A percentile compares a stretch with the other conserved stretches of the same genome.
phyloP scores from a whole-genome alignment of 2,329 filamentous ascomycete species.

The Colletotrichum phormii region DNA sequence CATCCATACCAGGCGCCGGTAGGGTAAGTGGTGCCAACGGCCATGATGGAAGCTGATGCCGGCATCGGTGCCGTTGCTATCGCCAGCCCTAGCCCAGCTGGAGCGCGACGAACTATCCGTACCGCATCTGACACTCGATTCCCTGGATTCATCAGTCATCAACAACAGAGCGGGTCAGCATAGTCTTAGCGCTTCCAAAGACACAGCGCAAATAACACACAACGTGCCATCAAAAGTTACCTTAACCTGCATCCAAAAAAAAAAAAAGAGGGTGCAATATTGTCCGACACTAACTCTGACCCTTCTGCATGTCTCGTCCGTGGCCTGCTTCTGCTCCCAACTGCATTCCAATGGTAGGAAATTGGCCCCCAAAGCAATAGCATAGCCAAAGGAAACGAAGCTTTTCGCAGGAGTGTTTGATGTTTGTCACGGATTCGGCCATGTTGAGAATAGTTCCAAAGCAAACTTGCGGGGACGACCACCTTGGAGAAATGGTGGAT shows the following conservation, averaged over 20 bases:
- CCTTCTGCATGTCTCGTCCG: no score
- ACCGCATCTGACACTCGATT: background rate
- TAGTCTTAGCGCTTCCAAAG: slow-evolving; percentile 12
- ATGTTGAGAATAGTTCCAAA: slow-evolving; percentile 2
- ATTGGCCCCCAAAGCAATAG: background rate
- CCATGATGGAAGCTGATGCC: background rate
- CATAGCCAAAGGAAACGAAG: slow-evolving; percentile 6
- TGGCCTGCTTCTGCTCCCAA: background rate
- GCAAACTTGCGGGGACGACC: slow-evolving; percentile 2
- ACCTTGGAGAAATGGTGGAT: background rate
- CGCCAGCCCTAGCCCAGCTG: slow-evolving; percentile 5
- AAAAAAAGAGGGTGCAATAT: background rate
- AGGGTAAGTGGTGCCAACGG: background rate
- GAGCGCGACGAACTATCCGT: background rate
- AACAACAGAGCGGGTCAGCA: slow-evolving; percentile 15
- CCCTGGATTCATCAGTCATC: slow-evolving; percentile 6
- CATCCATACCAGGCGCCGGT: slow-evolving; percentile 2
- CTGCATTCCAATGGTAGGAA: background rate
- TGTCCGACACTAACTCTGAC: background rate
- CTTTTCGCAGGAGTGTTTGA: slow-evolving; percentile 29
- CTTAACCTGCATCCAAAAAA: background rate
- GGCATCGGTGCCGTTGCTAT: slow-evolving; percentile 19
- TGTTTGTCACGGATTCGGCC: slow-evolving; percentile 16
- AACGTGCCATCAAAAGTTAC: background rate
- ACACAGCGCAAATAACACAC: background rate